Evolutionary conservation across 495 filamentous ascomycete genomes (phyloP), one percentile per base, ranked within the genome.

Genomic region (Mytilinidion resinicola): DNA sequence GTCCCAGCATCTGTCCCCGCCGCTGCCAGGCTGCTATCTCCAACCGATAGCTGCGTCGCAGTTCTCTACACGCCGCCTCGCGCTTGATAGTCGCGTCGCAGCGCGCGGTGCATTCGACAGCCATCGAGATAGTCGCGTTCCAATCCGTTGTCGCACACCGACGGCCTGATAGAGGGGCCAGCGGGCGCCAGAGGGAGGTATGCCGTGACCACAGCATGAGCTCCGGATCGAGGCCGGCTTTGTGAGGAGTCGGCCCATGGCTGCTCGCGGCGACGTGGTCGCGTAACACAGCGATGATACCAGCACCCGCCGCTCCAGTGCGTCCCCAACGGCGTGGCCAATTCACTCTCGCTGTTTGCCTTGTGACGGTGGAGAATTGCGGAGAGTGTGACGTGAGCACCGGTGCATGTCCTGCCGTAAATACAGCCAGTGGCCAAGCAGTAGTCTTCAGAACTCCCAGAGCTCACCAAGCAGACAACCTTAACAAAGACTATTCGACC

Each of bases 211-310:
- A 38, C 51, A 53, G 15, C 51, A 53, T 53, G 33, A 53, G 51
- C 51, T 37, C 21, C 37, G 2, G n/a, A n/a, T n/a, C n/a, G n/a
- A n/a, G 14, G 4, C 8, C 41, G n/a, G 41, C 41, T 19, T 44
- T n/a, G 19, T 44, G 14, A 30, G 25, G 25, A 30, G 25, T 30
- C 25, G 25, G 25, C 25, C 25, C n/a, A 44, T n/a, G n/a, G 17
- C n/a, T 34, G 25, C 8, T 17, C 17, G 46, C 20, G 46, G 51
- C 34, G 51, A 53, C 34, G 37, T 53, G 51, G 51, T 53, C 51
- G 37, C 25, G 51, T 53, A 53, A 53, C 51, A 53, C 51, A 53
- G 20, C 33, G 25, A 36, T 53, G 15, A n/a, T 25, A 53, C 51
- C 51, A 41, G 19, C 33, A 53, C 12, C 4, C 37, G 12, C 46